Base-by-base conservation (phyloP, 2,329 filamentous ascomycete genomes). In the Aspergillus pseudotamarii region DNA sequence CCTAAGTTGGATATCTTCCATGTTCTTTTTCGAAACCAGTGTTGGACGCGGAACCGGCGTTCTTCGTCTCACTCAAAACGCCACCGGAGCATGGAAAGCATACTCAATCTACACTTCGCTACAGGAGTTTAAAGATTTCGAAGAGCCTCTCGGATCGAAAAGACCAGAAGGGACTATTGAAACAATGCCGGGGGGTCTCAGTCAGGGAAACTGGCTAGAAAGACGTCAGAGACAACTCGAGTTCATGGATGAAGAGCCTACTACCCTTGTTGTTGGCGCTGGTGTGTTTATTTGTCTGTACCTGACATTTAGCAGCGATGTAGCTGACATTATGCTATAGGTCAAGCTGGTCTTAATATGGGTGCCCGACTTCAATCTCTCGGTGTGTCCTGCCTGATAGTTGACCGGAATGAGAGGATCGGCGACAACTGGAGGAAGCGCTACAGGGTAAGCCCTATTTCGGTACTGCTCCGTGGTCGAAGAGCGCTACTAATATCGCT, bases 351-450 rank as follows among this genome's bases (percentile, higher is more conserved):
- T 19, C 67, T 82, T 21, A 80, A 77, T 34, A 69, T 79, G 54
- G 80, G 73, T 28, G 80, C 80, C 38, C 76, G 80, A 12, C 71
- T 82, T 2, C 73, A 81, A 59, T 76, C 75, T 4, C 69, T 82
- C 14, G 76, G 78, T 4, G 60, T 83, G 0, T 74, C 76, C 6
- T 74, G 71, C 57, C 70, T 84, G 21, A 73, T 85, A 34, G 69
- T 85, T 16, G 83, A 85, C 57, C 77, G 77, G 58, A 79, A 81
- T 45, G 72, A 78, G 19, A 72, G 79, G 0, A 73, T 85, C 11
- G 83, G 83, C 5, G 82, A 84, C 64, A 83, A 82, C 57, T 85
- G 83, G 83, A 72, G 81, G 3, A 76, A 80, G 19, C 77, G 84
- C n/a, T 85, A 85, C 63, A 74, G 79, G 28, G 76, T 78, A 57